Evolutionary conservation across 2,329 filamentous ascomycete genomes (phyloP).

Genomic region (Monilinia fructicola): DNA sequence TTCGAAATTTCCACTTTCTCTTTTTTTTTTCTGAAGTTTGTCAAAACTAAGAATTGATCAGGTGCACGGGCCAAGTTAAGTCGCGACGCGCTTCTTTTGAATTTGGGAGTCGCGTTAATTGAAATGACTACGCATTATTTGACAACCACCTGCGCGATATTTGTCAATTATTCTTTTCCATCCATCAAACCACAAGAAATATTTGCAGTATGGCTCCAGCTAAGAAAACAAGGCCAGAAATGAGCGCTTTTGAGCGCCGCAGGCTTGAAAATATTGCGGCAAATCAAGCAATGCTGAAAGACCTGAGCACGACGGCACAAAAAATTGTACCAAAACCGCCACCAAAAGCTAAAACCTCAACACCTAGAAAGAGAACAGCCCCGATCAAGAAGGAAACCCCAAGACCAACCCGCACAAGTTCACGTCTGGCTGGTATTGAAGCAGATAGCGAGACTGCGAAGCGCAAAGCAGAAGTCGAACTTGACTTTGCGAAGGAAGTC

Average conservation of each 20-base stretch:
- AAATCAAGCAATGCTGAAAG: slow-evolving; percentile 78
- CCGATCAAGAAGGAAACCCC: slow-evolving; percentile 50
- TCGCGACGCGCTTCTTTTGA: slow-evolving; percentile 4
- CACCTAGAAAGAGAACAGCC: slow-evolving; percentile 45
- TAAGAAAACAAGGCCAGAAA: slow-evolving; percentile 48
- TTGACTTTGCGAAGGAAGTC: slow-evolving; percentile 55
- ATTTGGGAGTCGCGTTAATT: slow-evolving; percentile 16
- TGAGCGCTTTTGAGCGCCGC: slow-evolving; percentile 85
- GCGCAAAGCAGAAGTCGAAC: slow-evolving; percentile 66
- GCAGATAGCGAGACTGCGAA: slow-evolving; percentile 61
- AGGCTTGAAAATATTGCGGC: slow-evolving; percentile 83
- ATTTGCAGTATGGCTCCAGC: slow-evolving; percentile 48
- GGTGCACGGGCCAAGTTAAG: slow-evolving; percentile 11
- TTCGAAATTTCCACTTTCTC: not conserved
- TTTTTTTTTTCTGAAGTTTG: slow-evolving; percentile 11
- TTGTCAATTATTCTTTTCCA: not conserved
- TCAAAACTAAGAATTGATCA: not conserved
- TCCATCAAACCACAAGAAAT: not conserved
- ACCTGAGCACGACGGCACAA: slow-evolving; percentile 70
- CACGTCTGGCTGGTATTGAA: slow-evolving; percentile 56
- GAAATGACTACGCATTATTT: slow-evolving; percentile 1
- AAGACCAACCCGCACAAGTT: slow-evolving; percentile 57
- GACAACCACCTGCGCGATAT: not conserved
- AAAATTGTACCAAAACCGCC: slow-evolving; percentile 61
- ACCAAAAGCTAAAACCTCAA: slow-evolving; percentile 50